Percentiles rank a stretch among this genome's conserved stretches.
Conservation (phyloP, 441 rosid genomes). For the Gossypium lobatum region DNA sequence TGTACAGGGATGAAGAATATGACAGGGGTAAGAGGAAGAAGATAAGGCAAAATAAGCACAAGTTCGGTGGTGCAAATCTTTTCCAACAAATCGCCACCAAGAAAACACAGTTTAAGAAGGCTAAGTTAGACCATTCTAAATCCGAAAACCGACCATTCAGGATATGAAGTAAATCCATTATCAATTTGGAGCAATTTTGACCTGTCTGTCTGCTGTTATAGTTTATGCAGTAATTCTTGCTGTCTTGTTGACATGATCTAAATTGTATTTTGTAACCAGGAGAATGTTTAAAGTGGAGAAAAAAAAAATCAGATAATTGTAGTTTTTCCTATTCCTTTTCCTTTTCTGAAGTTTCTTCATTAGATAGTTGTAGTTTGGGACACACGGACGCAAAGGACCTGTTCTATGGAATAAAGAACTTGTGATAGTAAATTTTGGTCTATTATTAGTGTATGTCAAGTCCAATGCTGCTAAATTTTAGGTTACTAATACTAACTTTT, state of each 20-base stretch:
- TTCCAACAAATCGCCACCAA: slow-evolving; percentile 63
- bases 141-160: slow-evolving; percentile 56
- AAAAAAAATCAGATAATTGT: not conserved
- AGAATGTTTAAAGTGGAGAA: not conserved
- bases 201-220: not conserved
- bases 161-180: slow-evolving; percentile 40
- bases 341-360: not conserved
- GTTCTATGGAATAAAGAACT: not conserved
- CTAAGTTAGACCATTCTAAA: slow-evolving; percentile 34
- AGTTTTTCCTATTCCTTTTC: not conserved
- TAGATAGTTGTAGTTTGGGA: not conserved
- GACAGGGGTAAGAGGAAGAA: slow-evolving; percentile 88
- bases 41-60: slow-evolving; percentile 35
- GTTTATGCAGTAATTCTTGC: not conserved
- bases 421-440: not conserved
- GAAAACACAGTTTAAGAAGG: slow-evolving; percentile 38
- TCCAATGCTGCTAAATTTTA: too few relatives aligned
- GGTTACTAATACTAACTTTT: too few relatives aligned
- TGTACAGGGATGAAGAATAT: slow-evolving; percentile 81
- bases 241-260: not conserved
- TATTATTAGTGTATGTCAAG: not conserved
- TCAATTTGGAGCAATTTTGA: slow-evolving; percentile 14
- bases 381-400: not conserved
- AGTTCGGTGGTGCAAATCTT: slow-evolving; percentile 54
- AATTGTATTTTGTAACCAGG: not conserved